Evolutionary conservation across 768 basidiomycete species (phyloP).

Genomic region (Gymnopilus junonius): DNA sequence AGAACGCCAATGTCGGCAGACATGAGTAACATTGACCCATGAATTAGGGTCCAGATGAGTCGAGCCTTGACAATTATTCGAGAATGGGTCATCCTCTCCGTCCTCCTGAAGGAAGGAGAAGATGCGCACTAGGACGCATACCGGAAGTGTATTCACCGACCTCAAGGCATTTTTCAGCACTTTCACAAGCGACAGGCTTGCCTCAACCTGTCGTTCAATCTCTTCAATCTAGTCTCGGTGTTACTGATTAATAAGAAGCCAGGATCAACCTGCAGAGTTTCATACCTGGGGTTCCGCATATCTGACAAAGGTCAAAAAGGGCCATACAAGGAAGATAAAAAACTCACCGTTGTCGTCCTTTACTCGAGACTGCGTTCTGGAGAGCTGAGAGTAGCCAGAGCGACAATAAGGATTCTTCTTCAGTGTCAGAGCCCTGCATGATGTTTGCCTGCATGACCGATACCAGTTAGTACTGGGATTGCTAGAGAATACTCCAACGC

Average conservation of each 20-base stretch:
- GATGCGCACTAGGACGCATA: neutral
- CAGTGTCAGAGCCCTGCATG: no score
- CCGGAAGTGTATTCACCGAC: neutral
- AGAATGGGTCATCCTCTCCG: neutral
- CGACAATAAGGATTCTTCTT: no score
- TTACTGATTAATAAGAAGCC: neutral
- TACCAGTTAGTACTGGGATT: no score
- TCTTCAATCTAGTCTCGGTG: neutral
- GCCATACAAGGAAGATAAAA: no score
- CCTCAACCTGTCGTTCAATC: neutral
- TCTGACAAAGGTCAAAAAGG: no score
- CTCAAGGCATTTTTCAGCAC: neutral
- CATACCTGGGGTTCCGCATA: neutral
- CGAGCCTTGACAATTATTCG: neutral
- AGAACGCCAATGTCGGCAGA: slow-evolving; percentile 1
- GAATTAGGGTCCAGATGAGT: no score
- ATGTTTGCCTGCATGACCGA: no score
- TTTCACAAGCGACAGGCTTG: neutral
- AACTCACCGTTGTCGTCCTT: no score
- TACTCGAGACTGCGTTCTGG: no score
- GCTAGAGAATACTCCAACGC: no score
- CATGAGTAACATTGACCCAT: neutral
- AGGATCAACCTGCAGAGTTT: neutral
- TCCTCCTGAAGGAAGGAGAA: neutral
- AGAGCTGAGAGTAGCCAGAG: no score